Percentiles rank a stretch among this genome's conserved stretches.
These are phyloP conservation scores for Pseudocercospora fijiensis DNA, from an alignment of 2,329 filamentous ascomycete species.

Conservation along the genomic window DNA sequence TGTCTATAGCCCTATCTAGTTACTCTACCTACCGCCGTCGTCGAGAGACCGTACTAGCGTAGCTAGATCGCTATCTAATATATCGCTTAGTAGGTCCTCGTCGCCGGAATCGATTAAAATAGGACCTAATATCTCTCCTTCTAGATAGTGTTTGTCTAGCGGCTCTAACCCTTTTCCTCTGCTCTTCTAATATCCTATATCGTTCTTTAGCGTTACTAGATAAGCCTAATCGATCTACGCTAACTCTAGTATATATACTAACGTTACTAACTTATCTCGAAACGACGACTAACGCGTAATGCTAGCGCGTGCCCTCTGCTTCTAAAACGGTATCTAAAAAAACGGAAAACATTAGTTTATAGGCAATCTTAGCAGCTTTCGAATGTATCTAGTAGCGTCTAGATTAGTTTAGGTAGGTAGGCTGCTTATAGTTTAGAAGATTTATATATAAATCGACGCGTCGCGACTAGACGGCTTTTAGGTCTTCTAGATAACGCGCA, in stretches of 20 bases:
- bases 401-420: background rate
- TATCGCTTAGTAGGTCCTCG: background rate
- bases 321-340: background rate
- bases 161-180: too few species aligned
- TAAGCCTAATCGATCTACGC: too few species aligned
- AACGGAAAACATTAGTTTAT: background rate
- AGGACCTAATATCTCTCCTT: too few species aligned
- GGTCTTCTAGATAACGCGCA: background rate
- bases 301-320: too few species aligned
- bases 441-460: background rate
- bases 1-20: background rate
- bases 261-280: too few species aligned
- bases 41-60: background rate
- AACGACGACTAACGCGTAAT: too few species aligned
- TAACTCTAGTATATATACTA: too few species aligned
- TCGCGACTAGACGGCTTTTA: background rate
- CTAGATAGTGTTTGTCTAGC: too few species aligned
- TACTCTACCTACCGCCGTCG: background rate
- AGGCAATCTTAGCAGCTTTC: background rate
- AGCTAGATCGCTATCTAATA: background rate
- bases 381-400: background rate
- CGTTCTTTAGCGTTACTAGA: too few species aligned
- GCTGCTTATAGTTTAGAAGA: background rate
- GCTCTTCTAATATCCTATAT: too few species aligned
- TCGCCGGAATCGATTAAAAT: too few species aligned